Evolutionary conservation across 2,329 filamentous ascomycete genomes (phyloP), one percentile per base, ranked within the genome.

Genomic region (Ophioceras dolichostomum): DNA sequence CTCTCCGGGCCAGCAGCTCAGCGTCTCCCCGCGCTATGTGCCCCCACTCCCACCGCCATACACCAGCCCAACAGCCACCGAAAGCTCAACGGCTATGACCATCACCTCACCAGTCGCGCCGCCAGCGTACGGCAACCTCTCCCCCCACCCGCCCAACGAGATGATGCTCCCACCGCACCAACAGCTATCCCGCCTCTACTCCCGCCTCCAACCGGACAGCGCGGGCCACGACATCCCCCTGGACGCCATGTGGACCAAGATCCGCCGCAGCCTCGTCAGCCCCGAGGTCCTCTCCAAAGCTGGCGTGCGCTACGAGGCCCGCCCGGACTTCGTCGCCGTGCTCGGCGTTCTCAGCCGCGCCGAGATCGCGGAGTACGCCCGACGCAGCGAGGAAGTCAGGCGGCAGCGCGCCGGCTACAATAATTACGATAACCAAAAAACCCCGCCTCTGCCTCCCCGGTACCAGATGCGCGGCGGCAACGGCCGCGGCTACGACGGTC

Each of bases 211-310:
- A 1, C 75, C 76, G 0, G 76, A 79, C 45, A 61, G 65, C 17
- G 62, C 67, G 22, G 76, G 76, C 2, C 61, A 65, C 4, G 63
- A 69, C 10, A 79, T 80, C 2, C 65, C 66, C 0, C 48, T 64
- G 2, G 68, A 76, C 19, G 74, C 73, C 2, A 63, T 65, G 35
- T 79, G 74, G 74, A 79, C 74, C 4, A 67, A 63, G 39, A 73
- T 79, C 24, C 63, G 59, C 38, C 64, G 74, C 10, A 58, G 57
- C 2, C 58, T 75, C 1, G 62, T 79, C 8, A 76, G 71, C n/a
- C 65, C 68, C 5, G 71, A 75, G 43, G 69, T 76, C 0, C 58
- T 79, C 3, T 60, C 66, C 28, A 58, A 64, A 30, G 70, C 71
- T 4, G 65, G 70, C 10, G 62, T 74, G 17, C 66, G 74, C 9